phyloP scores from a whole-genome alignment of 2,329 filamentous ascomycete genomes.

The Diaporthe humulicola region DNA sequence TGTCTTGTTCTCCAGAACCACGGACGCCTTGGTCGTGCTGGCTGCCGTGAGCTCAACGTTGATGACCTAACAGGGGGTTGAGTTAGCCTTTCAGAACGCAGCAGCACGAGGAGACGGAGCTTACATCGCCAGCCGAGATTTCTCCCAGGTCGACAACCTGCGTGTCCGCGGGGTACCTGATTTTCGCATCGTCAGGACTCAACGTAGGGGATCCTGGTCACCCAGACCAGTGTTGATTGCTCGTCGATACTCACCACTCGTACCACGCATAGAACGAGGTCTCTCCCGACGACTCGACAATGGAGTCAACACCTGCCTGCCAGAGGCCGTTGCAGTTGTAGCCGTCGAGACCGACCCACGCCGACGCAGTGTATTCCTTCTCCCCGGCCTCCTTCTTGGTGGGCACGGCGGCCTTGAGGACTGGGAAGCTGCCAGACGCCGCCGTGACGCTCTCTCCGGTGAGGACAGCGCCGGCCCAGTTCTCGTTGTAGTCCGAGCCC shows the following conservation, averaged over 20 bases:
- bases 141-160: conserved; percentile 34
- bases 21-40: conserved; percentile 31
- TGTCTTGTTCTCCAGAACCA: conserved; percentile 35
- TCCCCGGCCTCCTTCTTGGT: conserved; percentile 50
- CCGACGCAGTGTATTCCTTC: conserved; percentile 59
- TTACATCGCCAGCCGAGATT: conserved; percentile 38
- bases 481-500: conserved; percentile 45
- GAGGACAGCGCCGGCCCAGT: conserved; percentile 71
- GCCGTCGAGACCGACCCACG: conserved; percentile 71
- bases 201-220: background rate
- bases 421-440: conserved; percentile 59
- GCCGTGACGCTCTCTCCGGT: conserved; percentile 59
- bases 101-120: background rate
- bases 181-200: background rate
- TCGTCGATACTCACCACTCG: conserved; percentile 54
- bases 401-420: conserved; percentile 57
- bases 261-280: conserved; percentile 66
- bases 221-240: background rate
- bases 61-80: conserved; percentile 27
- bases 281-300: conserved; percentile 54
- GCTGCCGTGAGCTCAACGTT: conserved; percentile 38
- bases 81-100: background rate
- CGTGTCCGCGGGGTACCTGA: conserved; percentile 64
- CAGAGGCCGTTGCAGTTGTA: conserved; percentile 61
- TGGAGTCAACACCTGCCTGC: conserved; percentile 70